phyloP scores from a whole-genome alignment of 768 basidiomycete genomes.

The Tricholoma saponaceum region DNA sequence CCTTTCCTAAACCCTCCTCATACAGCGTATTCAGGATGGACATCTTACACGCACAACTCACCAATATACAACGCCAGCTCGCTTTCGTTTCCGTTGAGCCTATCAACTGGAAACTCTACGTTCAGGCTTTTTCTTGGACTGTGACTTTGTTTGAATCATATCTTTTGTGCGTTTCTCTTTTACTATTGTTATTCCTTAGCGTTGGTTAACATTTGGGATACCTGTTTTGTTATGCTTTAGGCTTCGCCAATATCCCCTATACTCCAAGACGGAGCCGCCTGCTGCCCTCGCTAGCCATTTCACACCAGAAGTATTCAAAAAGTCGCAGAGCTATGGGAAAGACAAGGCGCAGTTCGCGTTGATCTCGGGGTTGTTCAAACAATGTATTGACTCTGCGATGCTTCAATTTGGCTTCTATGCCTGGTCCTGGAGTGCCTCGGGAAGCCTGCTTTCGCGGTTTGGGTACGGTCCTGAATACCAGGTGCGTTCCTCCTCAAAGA shows the following conservation, averaged over 20 bases:
- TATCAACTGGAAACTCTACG: slow-evolving; percentile 79
- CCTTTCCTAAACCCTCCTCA: neutral
- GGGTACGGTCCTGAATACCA: slow-evolving; percentile 74
- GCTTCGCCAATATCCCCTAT: slow-evolving; percentile 81
- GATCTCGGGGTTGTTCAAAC: slow-evolving; percentile 69
- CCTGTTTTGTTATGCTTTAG: slow-evolving; percentile 13
- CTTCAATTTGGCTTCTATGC: slow-evolving; percentile 78
- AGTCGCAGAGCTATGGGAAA: slow-evolving; percentile 87
- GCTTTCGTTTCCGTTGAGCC: slow-evolving; percentile 69
- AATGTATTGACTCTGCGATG: slow-evolving; percentile 63
- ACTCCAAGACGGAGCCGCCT: slow-evolving; percentile 72
- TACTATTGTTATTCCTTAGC: neutral
- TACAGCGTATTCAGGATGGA: slow-evolving; percentile 59
- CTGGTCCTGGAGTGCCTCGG: slow-evolving; percentile 75
- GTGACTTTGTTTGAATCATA: slow-evolving; percentile 86
- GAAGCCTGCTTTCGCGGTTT: slow-evolving; percentile 39
- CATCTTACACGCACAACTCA: slow-evolving; percentile 54
- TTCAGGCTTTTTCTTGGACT: slow-evolving; percentile 73
- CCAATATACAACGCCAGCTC: slow-evolving; percentile 53
- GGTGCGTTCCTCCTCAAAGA: slow-evolving; percentile 35
- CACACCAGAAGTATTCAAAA: slow-evolving; percentile 67
- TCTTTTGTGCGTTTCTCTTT: slow-evolving; percentile 58
- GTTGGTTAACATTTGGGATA: neutral
- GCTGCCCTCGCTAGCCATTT: slow-evolving; percentile 67
- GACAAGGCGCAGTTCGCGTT: slow-evolving; percentile 87